Base-by-base conservation (phyloP, 2,329 filamentous ascomycete genomes). In the Aspergillus japonicus region DNA sequence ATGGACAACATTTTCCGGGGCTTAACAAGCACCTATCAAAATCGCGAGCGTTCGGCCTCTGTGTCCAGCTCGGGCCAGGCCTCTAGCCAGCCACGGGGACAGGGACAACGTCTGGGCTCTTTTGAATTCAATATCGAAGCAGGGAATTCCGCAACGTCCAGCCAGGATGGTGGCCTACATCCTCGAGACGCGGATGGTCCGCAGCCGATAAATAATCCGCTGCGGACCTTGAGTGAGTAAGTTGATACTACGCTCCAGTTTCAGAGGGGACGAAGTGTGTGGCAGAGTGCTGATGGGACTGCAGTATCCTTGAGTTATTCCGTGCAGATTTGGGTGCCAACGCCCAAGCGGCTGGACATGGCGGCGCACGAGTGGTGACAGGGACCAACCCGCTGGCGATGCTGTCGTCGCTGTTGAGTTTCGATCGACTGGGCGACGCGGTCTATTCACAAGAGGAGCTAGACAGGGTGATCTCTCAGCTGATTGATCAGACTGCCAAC, bases 381-480 rank as follows among this genome's bases (percentile, higher is more conserved):
- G 65, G 60, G 10, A 62, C 68, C 5, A 72, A 71, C 31, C 80
- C 82, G 1, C 73, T 84, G 54, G 77, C 80, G 26, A 71, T 85
- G 21, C 74, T 85, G 42, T 70, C 72, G 7, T 68, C 70, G 24
- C 50, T 81, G 8, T 62, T 81, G 50, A 75, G 74, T 56, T 66
- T 76, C n/a, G 70, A 69, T 11, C 73, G 73, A 26, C 81, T 85
- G 60, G 91, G 92, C 21, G 94, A 98, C 74, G 91, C 88, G 7
- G 94, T 96, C 1, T 96, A 94, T 73, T 89, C 90, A 0, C 91
- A 98, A 75, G 92, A 96, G 77, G 93, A 90, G 2, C 80, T 98
- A 33, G 94, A 99, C 72, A 86, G 89, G 35, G 91, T 98, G 64
- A 89, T 99, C 58, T 89, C 91, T 0, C 86, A 90, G 66, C 81